Base-by-base conservation (phyloP, 305 asterid species). In the Solanum hybrid region DNA sequence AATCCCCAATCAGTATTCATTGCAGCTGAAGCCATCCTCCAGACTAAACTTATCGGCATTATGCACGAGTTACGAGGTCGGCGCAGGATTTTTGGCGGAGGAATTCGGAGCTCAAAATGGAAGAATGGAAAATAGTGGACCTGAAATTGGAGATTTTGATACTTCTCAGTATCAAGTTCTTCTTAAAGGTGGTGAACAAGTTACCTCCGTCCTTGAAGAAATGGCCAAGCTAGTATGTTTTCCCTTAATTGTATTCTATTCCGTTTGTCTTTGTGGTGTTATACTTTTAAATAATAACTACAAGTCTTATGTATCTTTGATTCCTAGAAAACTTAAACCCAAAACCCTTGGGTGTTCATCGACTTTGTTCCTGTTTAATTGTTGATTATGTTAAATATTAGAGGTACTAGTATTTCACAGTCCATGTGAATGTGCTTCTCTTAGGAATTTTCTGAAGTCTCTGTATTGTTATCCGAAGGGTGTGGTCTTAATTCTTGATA, bases 141-240 rank as follows among this genome's bases (percentile, higher is more conserved):
- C 26, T 12, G 88, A 92, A 5, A 26, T 85, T 29, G 22, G 89
- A 5, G 91, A 94, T 85, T 92, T 90, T 94, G 93, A 92, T 74
- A 89, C 93, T 89, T 91, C 96, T 71, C 96, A 96, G 86, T 95
- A 94, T 88, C 96, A 95, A 88, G 94, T 94, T 88, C 89, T 97
- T 86, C 95, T 97, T 79, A 93, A 84, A 89, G 99, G 98, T 12
- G 99, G 99, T 35, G 98, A 97, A 89, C 99, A 96, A 93, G 99
- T 97, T 90, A 92, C 96, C 74, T 96, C 98, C 89, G 98, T 97
- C 92, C 98, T 97, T 73, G 96, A 96, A 93, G 99, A 97, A 93
- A 96, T 96, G 98, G 93, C 92, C 92, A 94, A 93, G 90, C 97
- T 97, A 89, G 98, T 97, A 93, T 93, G 98, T 92, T 16, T 24